Base-by-base conservation (phyloP, 805 yeast species). In the Ogataea chonburiensis region DNA sequence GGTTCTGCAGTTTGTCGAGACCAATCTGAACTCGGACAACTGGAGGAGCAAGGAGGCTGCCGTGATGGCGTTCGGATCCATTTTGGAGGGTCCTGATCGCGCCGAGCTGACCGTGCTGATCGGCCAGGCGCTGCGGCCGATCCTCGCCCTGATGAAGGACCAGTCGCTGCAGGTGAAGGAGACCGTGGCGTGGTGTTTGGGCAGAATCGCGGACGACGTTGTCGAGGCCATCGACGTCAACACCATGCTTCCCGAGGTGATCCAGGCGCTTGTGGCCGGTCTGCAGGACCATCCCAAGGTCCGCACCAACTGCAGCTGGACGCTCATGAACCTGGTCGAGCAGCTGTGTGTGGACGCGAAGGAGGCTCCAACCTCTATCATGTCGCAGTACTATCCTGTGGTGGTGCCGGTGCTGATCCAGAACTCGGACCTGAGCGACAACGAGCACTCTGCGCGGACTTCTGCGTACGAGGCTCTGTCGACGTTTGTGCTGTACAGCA, bases 1-100 rank as follows among this genome's bases (percentile, higher is more conserved):
- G 26, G 85, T 95, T 4, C 64, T 93, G 46, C 73, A 71, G 38
- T 93, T 88, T 67, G 96, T 93, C 20, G 89, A 81, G 50, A 70
- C 74, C 29, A 84, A 86, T 56, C 73, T 93, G 36, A 61, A 62
- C 3, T 66, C 75, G 13, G 51, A 64, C 11, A 66, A 70, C 40
- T 93, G 98, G 98, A 77, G 93, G 63, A 66, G 77, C 37, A 81
- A 96, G 53, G 98, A 93, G 66, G 98, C 98, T 17, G 95, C 98
- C 2, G 96, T 93, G 5, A 93, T 93, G 98, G 97, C 98, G 0
- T 93, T 93, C 59, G 98, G 98, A 21, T 88, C 97, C 9, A 86
- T 93, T 42, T 71, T 93, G 52, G 98, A 88, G 52, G 98, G 98
- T 14, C 96, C 96, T 19, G 89, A 85, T 45, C 74, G 77, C 35